Evolutionary conservation across 768 basidiomycete species (phyloP), one percentile per base, ranked within the genome.

Genomic region (Boletellus emodensis): DNA sequence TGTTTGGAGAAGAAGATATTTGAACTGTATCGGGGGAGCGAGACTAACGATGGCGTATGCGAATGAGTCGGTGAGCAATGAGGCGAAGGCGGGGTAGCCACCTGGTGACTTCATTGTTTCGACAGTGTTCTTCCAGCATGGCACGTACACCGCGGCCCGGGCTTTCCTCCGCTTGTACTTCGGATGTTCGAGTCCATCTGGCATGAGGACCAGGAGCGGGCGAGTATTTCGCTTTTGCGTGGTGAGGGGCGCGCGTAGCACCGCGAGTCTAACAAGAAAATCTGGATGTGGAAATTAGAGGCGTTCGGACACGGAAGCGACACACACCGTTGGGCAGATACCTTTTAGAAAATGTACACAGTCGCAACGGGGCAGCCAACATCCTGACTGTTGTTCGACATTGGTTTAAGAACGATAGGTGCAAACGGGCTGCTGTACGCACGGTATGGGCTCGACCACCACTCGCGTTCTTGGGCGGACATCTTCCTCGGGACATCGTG

Each of bases 361-460:
- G 66, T 11, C 88, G 78, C 41, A 88, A 42, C 3, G 87, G 86
- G 24, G 78, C 78, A 6, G 80, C 71, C 6, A 90, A 62, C 83
- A 91, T 89, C 46, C 87, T 78, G 11, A 90, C 87, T 87, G 57
- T 26, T 13, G 34, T 6, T 40, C 46, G 46, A 44, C 40, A 3
- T 32, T 30, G 3, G 37, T 37, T 48, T 35, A 3, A 24, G 40
- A 40, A 39, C 18, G 39, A 34, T 3, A 34, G 15, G 22, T 6
- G 11, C 33, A 36, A 51, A 38, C 14, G 30, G 34, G 38, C 5
- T 17, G 35, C 28, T 7, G 24, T 12, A 71, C 70, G 53, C 69
- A 90, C 88, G 73, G 66, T 90, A 92, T 48, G 89, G 87, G 62
- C 80, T 87, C 11, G 85, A 76, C 80, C 80, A 85, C 80, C 83